Evolutionary conservation across 768 basidiomycete species (phyloP), one percentile per base, ranked within the genome.

Genomic region (Amylocystis lapponica): DNA sequence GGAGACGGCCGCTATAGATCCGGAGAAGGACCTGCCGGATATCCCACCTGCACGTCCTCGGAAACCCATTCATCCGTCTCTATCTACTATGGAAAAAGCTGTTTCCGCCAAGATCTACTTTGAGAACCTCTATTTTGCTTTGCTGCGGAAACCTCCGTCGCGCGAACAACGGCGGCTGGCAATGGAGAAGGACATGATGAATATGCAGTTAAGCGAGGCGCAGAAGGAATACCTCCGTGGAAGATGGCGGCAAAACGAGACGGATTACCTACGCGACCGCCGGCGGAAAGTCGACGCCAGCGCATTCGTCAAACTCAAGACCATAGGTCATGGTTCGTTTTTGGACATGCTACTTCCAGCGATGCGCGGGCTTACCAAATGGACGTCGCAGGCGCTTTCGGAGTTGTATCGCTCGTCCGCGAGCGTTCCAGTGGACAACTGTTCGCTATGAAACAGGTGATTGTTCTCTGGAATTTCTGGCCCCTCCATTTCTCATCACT

Each of bases 391-490:
- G 91, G 91, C 54, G 94, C 94, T 9, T 97, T 99, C 66, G 95
- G 94, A 1, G 94, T 97, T 34, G 95, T 99, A 14, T 87, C 84
- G 9, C 78, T 99, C 38, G 95, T 96, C 29, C 80, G 74, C 63
- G 92, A 97, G 65, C 78, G 76, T 54, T 71, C 77, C 20, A 78
- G 81, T 4, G 87, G 89, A 14, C 77, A 80, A 48, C 69, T 97
- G 35, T 97, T 82, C 58, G 93, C 93, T 41, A 97, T 99, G 90
- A 99, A 97, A 64, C 88, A 97, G 83, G 87, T 89, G 59, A 49
- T 39, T 31, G 41, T 34, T 42, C 31, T 33, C 27, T 13, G 19
- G 27, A 29, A 17, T n/a, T 30, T 11, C 13, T 30, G 16, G 13
- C 20, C 25, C 23, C 9, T 12, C 17, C 21, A n/a, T 21, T 26